phyloP scores from a whole-genome alignment of 169 alveolate species.

The Plasmodium falciparum region DNA sequence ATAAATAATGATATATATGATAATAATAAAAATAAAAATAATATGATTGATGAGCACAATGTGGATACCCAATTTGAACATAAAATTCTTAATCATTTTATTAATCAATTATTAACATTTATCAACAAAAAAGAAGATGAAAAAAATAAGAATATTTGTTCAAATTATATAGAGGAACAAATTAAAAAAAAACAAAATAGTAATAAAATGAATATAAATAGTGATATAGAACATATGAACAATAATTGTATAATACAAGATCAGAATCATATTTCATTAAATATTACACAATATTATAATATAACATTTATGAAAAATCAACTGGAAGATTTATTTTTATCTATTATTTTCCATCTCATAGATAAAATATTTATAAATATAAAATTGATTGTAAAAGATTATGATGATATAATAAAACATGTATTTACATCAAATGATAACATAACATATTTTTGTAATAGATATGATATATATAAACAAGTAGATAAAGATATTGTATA shows the following conservation, averaged over 20 bases:
- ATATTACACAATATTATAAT: not conserved
- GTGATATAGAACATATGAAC: not conserved
- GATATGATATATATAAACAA: conserved; percentile 31
- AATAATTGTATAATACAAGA: not conserved
- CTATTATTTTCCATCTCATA: conserved; percentile 34
- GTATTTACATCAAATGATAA: conserved; percentile 41
- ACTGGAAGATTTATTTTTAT: conserved; percentile 61
- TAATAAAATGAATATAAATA: not conserved
- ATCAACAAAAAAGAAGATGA: conserved; percentile 2
- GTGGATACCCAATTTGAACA: not conserved
- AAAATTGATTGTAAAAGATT: conserved; percentile 34
- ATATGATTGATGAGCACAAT: not conserved
- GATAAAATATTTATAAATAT: conserved; percentile 13
- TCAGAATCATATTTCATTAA: not conserved
- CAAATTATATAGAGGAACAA: not conserved
- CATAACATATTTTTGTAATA: conserved; percentile 46
- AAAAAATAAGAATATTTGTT: not conserved
- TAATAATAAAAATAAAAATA: not conserved
- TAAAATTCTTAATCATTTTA: conserved; percentile 17
- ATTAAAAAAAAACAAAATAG: not conserved
- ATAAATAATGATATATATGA: not conserved
- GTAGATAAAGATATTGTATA: conserved; percentile 30
- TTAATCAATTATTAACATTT: conserved; percentile 7
- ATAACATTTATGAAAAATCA: conserved; percentile 49
- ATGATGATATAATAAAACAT: conserved; percentile 9